phyloP scores from a whole-genome alignment of 352 stramenopile species.

The Phytophthora pluvialis region DNA sequence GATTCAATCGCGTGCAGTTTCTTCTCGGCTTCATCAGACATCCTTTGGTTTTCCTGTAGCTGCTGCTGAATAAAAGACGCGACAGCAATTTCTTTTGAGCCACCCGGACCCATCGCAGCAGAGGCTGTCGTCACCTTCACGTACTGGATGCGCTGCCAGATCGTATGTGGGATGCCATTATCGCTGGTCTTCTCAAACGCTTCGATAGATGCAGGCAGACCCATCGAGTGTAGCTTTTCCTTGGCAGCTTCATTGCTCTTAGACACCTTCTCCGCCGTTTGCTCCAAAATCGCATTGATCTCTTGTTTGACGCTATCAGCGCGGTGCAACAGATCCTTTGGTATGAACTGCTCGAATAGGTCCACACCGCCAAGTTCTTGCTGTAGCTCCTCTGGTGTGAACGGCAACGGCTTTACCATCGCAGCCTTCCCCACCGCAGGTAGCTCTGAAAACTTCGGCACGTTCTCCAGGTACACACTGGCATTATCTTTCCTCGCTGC shows the following conservation, averaged over 20 bases:
- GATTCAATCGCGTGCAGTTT: constrained; percentile 62
- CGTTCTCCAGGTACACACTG: constrained; percentile 82
- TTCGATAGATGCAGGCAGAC: constrained; percentile 79
- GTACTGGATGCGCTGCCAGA: constrained; percentile 67
- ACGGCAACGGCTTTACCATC: constrained; percentile 67
- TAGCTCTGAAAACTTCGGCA: constrained; percentile 64
- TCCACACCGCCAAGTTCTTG: constrained; percentile 64
- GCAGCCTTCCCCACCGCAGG: constrained; percentile 61
- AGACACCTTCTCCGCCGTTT: constrained; percentile 49
- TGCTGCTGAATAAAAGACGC: constrained; percentile 50
- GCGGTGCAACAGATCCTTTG: constrained; percentile 55
- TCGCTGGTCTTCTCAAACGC: constrained; percentile 73
- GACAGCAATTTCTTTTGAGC: constrained; percentile 39
- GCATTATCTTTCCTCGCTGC: constrained; percentile 80
- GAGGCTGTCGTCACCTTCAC: constrained; percentile 42
- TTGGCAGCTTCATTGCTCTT: constrained; percentile 61
- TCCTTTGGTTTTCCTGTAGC: constrained; percentile 58
- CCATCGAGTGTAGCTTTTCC: constrained; percentile 58
- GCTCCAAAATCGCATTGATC: constrained; percentile 49
- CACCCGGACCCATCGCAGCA: constrained; percentile 22
- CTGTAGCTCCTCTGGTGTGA: constrained; percentile 57
- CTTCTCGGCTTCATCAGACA: constrained; percentile 65
- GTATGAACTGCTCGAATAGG: constrained; percentile 76
- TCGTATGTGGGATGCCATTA: constrained; percentile 56
- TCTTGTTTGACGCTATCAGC: constrained; percentile 58